phyloP scores from a whole-genome alignment of 2,329 filamentous ascomycete genomes.

The Sordariomycetes sp. region DNA sequence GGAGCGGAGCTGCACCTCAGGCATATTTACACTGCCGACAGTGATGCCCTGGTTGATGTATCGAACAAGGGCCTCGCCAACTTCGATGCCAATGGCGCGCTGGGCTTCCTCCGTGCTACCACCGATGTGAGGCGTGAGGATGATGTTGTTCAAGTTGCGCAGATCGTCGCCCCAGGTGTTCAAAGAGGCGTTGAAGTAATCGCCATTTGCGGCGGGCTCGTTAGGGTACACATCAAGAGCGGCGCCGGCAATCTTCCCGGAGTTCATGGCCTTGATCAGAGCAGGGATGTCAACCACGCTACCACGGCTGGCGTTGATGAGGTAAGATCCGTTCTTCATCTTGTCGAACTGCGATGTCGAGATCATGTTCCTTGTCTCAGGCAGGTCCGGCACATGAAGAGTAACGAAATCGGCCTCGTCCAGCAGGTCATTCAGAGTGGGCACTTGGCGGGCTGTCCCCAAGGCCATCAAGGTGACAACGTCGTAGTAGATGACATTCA shows the following conservation, averaged over 20 bases:
- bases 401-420: constrained; percentile 83
- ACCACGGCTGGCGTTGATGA: constrained; percentile 93
- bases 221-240: constrained; percentile 95
- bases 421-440: constrained; percentile 68
- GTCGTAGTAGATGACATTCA: constrained; percentile 97
- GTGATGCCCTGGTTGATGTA: constrained; percentile 96
- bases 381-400: constrained; percentile 85
- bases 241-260: constrained; percentile 81
- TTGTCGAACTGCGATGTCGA: constrained; percentile 65
- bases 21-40: constrained; percentile 87
- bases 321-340: constrained; percentile 89
- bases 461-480: constrained; percentile 89
- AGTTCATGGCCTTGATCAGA: constrained; percentile 77
- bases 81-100: constrained; percentile 89
- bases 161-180: constrained; percentile 84
- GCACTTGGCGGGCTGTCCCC: constrained; percentile 78
- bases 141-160: constrained; percentile 78
- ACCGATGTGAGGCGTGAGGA: constrained; percentile 93
- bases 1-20: constrained; percentile 87
- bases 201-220: constrained; percentile 88
- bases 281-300: constrained; percentile 91
- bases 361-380: constrained; percentile 92
- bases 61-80: constrained; percentile 75
- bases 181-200: constrained; percentile 81
- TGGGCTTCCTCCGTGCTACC: constrained; percentile 97